Conservation (phyloP, 768 basidiomycete genomes). For the Paxillus rubicundulus region DNA sequence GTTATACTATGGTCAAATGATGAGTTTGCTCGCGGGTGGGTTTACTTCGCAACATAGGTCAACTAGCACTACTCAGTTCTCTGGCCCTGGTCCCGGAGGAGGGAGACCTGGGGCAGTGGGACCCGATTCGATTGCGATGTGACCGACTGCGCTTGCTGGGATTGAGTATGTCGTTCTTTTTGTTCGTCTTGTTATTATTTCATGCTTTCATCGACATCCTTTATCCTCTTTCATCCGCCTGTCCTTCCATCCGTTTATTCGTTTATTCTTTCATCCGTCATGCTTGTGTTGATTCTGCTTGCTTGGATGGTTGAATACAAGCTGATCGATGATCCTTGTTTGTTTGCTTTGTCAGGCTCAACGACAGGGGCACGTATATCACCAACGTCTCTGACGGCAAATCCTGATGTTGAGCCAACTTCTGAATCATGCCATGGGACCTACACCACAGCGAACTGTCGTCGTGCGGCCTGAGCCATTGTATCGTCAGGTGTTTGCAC, state of each 20-base stretch:
- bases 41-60: background rate
- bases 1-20: constrained; percentile 20
- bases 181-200: too few species aligned
- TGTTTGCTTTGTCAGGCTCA: constrained; percentile 24
- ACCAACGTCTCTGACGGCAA: constrained; percentile 28
- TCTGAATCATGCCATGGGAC: background rate
- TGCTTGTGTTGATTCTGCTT: too few species aligned
- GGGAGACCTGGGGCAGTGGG: constrained; percentile 32
- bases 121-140: constrained; percentile 55
- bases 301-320: background rate
- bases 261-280: too few species aligned
- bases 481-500: too few species aligned
- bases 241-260: too few species aligned
- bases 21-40: constrained; percentile 1
- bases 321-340: constrained; percentile 1
- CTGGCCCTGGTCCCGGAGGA: background rate
- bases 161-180: constrained; percentile 49
- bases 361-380: constrained; percentile 41
- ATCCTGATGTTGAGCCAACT: constrained; percentile 10
- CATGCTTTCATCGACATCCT: too few species aligned
- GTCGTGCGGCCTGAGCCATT: too few species aligned
- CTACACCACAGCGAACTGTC: too few species aligned
- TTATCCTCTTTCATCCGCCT: too few species aligned
- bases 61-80: background rate
- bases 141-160: constrained; percentile 57